A percentile compares a stretch with the other conserved stretches of the same genome.
Evolutionary conservation across 495 filamentous ascomycete species (phyloP).

Genomic region (Corynascus novoguineensis): DNA sequence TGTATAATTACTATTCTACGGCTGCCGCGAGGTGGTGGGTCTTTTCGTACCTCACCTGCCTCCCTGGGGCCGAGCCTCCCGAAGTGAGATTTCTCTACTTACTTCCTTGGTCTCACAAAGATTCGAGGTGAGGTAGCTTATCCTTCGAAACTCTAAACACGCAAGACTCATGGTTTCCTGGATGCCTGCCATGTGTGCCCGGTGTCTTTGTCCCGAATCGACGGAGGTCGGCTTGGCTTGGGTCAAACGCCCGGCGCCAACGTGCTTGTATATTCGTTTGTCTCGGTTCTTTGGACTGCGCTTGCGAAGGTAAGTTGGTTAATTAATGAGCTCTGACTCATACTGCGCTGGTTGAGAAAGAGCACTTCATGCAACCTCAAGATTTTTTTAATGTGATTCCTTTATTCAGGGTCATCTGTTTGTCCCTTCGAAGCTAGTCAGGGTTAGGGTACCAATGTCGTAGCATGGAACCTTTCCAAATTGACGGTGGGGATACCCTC

Average conservation of each 20-base stretch:
- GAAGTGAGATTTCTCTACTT: neutral
- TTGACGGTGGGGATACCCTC: conserved; percentile 12
- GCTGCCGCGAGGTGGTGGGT: neutral
- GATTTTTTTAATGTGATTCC: neutral
- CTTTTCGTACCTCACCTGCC: neutral
- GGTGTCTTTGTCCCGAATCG: too few species aligned
- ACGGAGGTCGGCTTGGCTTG: too few species aligned
- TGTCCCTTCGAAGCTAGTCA: neutral
- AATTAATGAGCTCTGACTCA: too few species aligned
- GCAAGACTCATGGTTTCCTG: too few species aligned
- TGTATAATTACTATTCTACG: conserved; percentile 36
- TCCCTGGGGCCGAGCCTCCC: conserved; percentile 1
- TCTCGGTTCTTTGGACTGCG: too few species aligned
- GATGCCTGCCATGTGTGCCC: too few species aligned
- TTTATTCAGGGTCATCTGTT: neutral
- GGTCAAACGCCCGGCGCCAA: too few species aligned
- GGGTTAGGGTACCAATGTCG: conserved; percentile 8
- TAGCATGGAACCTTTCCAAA: neutral
- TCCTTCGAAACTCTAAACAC: too few species aligned
- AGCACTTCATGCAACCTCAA: neutral
- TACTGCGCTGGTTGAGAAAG: too few species aligned
- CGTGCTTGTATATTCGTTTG: too few species aligned
- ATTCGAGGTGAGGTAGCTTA: neutral
- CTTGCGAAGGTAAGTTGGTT: too few species aligned
- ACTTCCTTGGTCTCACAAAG: neutral